These are phyloP conservation scores for Lactarius sp. DNA, from an alignment of 768 basidiomycete species.

Conservation along the genomic window DNA sequence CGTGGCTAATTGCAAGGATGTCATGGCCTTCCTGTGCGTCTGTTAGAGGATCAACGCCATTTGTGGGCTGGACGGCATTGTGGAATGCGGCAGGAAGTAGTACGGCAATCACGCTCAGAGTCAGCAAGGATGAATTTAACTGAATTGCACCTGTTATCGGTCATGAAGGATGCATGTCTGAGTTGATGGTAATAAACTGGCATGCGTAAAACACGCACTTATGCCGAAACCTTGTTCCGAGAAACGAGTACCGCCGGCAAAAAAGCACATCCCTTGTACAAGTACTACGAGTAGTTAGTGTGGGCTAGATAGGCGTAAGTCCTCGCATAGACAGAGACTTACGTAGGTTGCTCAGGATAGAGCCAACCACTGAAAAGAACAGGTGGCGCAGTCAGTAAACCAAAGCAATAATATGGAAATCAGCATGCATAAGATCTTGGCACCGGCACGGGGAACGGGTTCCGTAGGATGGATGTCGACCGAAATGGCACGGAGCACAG, in stretches of 20 bases:
- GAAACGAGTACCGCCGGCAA: slow-evolving; percentile 73
- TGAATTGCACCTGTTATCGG: slow-evolving; percentile 49
- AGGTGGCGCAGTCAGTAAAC: neutral
- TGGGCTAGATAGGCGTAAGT: neutral
- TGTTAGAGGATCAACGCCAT: slow-evolving; percentile 27
- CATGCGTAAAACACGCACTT: slow-evolving; percentile 42
- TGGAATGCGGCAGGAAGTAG: slow-evolving; percentile 80
- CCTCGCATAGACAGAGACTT: slow-evolving; percentile 19
- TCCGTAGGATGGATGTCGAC: neutral
- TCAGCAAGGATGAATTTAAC: slow-evolving; percentile 69
- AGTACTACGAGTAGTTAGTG: slow-evolving; percentile 45
- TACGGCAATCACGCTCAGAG: slow-evolving; percentile 74
- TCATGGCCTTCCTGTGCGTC: slow-evolving; percentile 36
- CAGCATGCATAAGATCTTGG: neutral
- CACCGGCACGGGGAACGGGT: neutral
- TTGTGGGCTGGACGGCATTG: slow-evolving; percentile 38
- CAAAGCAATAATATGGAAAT: neutral
- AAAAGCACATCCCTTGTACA: slow-evolving; percentile 88
- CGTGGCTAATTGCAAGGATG: slow-evolving; percentile 49
- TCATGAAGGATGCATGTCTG: neutral
- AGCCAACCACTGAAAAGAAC: slow-evolving; percentile 38
- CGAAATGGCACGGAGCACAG: neutral
- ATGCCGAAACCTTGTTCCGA: slow-evolving; percentile 76
- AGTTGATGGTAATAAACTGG: neutral
- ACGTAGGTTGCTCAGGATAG: slow-evolving; percentile 44